Evolutionary conservation across 1,284 basidiomycete genomes (phyloP).

Genomic region (Cutaneotrichosporon curvatum): DNA sequence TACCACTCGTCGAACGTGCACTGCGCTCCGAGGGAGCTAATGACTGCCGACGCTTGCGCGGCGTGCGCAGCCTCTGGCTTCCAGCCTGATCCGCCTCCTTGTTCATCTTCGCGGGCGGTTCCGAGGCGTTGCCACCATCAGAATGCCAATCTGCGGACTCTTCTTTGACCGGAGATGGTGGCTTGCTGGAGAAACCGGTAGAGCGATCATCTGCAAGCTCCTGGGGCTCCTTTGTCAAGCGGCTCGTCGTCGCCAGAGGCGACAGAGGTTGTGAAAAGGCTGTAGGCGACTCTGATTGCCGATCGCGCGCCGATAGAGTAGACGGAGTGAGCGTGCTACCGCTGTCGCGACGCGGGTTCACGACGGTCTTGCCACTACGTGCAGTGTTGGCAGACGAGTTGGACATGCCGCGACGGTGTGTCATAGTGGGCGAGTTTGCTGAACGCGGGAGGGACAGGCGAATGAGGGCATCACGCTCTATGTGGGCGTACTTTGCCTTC

Average conservation of each 20-base stretch:
- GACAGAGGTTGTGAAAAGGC: constrained; percentile 5
- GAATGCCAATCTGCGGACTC: constrained; percentile 14
- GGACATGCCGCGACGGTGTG: constrained; percentile 21
- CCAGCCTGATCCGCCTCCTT: too few relatives aligned
- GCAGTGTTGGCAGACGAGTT: constrained; percentile 21
- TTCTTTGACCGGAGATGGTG: constrained; percentile 37
- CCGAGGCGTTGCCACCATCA: neutral
- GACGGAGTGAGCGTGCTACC: neutral
- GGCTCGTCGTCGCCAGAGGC: constrained; percentile 1
- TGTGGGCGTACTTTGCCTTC: constrained; percentile 52
- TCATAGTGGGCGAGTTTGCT: neutral
- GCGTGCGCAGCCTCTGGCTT: constrained; percentile 9
- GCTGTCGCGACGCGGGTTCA: constrained; percentile 3
- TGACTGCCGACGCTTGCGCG: constrained; percentile 28
- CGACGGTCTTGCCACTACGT: neutral
- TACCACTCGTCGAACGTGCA: constrained; percentile 16
- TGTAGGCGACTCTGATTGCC: constrained; percentile 1
- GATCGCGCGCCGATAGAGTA: constrained; percentile 2
- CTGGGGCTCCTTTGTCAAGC: constrained; percentile 6
- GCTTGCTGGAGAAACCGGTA: constrained; percentile 5
- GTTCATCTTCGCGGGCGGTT: neutral
- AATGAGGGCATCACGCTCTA: constrained; percentile 51
- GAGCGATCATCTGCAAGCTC: constrained; percentile 12
- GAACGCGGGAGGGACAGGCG: constrained; percentile 41
- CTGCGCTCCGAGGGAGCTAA: constrained; percentile 33